A percentile compares a stretch with the other conserved stretches of the same genome.
These are phyloP conservation scores for Candida sanyiensis DNA, from an alignment of 805 yeast species.

Conservation along the genomic window DNA sequence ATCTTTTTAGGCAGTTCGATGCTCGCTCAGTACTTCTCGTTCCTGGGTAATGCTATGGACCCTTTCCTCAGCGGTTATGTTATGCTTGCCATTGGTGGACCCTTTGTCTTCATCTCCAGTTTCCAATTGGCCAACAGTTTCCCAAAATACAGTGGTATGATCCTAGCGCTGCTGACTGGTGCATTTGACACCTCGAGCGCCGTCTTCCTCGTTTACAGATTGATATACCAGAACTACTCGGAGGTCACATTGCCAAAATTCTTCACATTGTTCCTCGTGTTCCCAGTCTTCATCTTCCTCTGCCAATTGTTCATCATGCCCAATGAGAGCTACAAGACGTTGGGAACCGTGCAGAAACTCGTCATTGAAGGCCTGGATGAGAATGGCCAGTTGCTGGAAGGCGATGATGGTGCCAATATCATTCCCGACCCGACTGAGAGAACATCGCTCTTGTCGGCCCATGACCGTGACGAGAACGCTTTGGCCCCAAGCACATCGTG, in stretches of 20 bases:
- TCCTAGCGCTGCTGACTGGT: slow-evolving; percentile 83
- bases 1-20: slow-evolving; percentile 50
- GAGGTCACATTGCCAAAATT: slow-evolving; percentile 46
- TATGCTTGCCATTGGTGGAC: slow-evolving; percentile 83
- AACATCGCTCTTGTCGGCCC: slow-evolving; percentile 25
- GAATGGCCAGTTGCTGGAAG: slow-evolving; percentile 45
- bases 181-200: slow-evolving; percentile 94
- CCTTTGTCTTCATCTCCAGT: slow-evolving; percentile 84
- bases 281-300: slow-evolving; percentile 69
- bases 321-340: slow-evolving; percentile 61
- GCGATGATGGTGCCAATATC: slow-evolving; percentile 36
- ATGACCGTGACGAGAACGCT: slow-evolving; percentile 4
- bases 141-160: slow-evolving; percentile 75
- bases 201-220: slow-evolving; percentile 66
- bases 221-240: slow-evolving; percentile 44
- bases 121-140: slow-evolving; percentile 87
- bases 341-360: slow-evolving; percentile 60
- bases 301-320: slow-evolving; percentile 85
- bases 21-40: slow-evolving; percentile 36
- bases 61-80: slow-evolving; percentile 72
- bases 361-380: slow-evolving; percentile 73
- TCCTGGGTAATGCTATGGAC: slow-evolving; percentile 37
- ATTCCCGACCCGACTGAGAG: slow-evolving; percentile 40
- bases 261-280: slow-evolving; percentile 61
- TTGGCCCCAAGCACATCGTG: slow-evolving; percentile 14